Evolutionary conservation across 345 rosid genomes (phyloP).

Genomic region (Theobroma cacao): DNA sequence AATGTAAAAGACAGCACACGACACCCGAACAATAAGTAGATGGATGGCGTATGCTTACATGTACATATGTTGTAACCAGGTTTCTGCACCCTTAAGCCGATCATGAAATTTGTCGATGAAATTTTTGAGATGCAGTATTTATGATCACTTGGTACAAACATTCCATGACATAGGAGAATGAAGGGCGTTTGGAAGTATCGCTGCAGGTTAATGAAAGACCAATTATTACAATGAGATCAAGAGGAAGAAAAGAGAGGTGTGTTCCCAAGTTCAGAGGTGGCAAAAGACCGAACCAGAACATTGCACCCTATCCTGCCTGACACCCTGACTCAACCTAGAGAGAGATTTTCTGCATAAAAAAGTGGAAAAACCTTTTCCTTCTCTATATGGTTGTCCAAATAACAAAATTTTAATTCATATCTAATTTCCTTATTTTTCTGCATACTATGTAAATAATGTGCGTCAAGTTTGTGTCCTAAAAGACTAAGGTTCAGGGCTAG

Average conservation of each 20-base stretch:
- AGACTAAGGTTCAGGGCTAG: background rate
- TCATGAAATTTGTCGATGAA: background rate
- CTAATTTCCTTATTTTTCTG: too few relatives aligned
- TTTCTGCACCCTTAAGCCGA: background rate
- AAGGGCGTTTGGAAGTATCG: slow-evolving; percentile 46
- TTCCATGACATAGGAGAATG: slow-evolving; percentile 38
- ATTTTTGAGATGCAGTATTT: slow-evolving; percentile 22
- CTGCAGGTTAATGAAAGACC: slow-evolving; percentile 24
- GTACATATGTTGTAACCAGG: background rate
- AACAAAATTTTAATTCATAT: too few relatives aligned
- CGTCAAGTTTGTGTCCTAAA: background rate
- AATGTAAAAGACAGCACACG: background rate
- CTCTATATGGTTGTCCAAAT: background rate
- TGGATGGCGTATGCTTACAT: background rate
- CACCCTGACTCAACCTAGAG: background rate
- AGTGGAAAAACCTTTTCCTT: background rate
- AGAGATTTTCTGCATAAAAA: too few relatives aligned
- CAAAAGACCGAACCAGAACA: background rate
- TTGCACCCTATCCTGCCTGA: background rate
- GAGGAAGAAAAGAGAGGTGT: background rate
- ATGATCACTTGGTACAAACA: slow-evolving; percentile 33
- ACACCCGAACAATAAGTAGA: background rate
- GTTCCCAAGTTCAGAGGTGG: background rate
- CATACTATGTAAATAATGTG: too few relatives aligned
- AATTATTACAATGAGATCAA: background rate